phyloP scores from a whole-genome alignment of 2,329 filamentous ascomycete genomes.

The Mycogone perniciosa region DNA sequence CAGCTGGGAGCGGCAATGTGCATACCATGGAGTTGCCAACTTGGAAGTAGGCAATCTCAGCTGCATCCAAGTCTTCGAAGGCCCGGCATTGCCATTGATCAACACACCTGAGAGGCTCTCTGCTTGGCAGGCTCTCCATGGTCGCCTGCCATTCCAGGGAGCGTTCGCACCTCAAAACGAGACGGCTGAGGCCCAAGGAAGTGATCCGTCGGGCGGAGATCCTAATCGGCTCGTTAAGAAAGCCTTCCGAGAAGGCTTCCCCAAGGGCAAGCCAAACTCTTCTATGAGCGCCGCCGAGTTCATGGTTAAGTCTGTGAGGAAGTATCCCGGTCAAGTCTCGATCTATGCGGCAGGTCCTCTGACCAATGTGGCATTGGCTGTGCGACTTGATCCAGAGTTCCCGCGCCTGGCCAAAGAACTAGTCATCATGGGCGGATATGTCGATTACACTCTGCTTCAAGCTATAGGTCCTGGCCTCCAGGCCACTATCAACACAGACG shows the following conservation, averaged over 20 bases:
- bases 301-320: constrained; percentile 41
- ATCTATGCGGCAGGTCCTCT: constrained; percentile 40
- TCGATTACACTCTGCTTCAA: constrained; percentile 35
- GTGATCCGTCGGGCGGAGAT: constrained; percentile 40
- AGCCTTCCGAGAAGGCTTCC: constrained; percentile 41
- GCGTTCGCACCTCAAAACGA: constrained; percentile 37
- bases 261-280: constrained; percentile 34
- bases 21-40: constrained; percentile 39
- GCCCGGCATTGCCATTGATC: constrained; percentile 40
- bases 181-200: constrained; percentile 34
- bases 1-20: constrained; percentile 39
- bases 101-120: constrained; percentile 38
- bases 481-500: too few species aligned
- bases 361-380: constrained; percentile 43
- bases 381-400: constrained; percentile 39
- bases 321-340: constrained; percentile 43
- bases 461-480: constrained; percentile 11
- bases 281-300: constrained; percentile 37
- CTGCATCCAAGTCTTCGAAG: constrained; percentile 43
- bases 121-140: constrained; percentile 39
- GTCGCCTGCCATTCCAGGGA: constrained; percentile 39
- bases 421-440: constrained; percentile 45
- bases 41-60: constrained; percentile 39
- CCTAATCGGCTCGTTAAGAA: constrained; percentile 33
- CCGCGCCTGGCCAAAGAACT: constrained; percentile 39